A percentile compares a stretch with the other conserved stretches of the same genome.
Conservation (phyloP, 2,329 filamentous ascomycete genomes). For the Periconia sp. region DNA sequence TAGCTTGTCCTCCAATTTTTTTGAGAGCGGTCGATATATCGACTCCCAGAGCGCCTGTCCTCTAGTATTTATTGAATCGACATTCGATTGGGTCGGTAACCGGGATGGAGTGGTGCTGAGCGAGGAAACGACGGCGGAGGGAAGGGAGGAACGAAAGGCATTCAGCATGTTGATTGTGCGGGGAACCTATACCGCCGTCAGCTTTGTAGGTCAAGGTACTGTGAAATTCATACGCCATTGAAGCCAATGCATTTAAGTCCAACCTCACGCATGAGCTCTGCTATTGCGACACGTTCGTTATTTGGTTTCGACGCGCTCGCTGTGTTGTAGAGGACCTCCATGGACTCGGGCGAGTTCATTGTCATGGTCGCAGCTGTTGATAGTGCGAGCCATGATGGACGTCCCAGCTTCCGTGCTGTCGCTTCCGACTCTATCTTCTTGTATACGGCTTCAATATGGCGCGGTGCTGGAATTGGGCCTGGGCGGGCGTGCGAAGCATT, state of each 20-base stretch:
- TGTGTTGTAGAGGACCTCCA: conserved; percentile 65
- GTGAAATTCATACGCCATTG: conserved; percentile 62
- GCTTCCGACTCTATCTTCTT: conserved; percentile 40
- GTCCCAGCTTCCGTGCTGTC: conserved; percentile 32
- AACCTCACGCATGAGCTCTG: conserved; percentile 76
- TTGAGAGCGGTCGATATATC: conserved; percentile 76
- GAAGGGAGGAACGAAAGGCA: conserved; percentile 70
- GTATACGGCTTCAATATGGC: conserved; percentile 38
- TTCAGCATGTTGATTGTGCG: conserved; percentile 83
- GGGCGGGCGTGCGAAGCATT: conserved; percentile 43
- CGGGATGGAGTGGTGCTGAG: conserved; percentile 67
- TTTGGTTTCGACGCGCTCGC: conserved; percentile 26
- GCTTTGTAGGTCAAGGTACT: background rate
- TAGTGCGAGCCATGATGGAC: conserved; percentile 45
- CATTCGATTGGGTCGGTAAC: conserved; percentile 50
- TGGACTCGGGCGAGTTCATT: conserved; percentile 81
- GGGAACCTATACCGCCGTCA: conserved; percentile 61
- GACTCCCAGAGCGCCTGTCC: conserved; percentile 75
- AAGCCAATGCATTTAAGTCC: conserved; percentile 80
- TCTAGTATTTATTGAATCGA: conserved; percentile 61
- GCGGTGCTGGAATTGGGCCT: conserved; percentile 41
- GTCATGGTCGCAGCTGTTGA: conserved; percentile 79
- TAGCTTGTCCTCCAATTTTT: conserved; percentile 73
- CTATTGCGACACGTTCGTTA: conserved; percentile 56
- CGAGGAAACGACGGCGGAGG: conserved; percentile 57